Evolutionary conservation across 805 yeast species (phyloP).

Genomic region (Grigorovia yakushimaensis): DNA sequence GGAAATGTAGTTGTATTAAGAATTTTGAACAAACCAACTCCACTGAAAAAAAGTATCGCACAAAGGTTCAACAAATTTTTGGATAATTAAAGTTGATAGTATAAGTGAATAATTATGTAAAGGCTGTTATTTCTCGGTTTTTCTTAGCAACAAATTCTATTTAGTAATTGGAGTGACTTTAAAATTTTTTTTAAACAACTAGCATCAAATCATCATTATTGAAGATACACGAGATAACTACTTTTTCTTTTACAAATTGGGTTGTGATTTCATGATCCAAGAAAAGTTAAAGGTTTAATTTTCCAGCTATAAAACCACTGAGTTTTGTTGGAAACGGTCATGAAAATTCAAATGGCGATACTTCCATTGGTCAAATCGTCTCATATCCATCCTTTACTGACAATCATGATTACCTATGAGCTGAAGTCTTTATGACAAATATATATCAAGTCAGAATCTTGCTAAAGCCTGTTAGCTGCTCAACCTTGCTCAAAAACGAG

Average conservation of each 20-base stretch:
- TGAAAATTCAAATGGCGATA: conserved; percentile 51
- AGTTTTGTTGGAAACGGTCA: conserved; percentile 68
- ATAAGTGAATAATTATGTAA: no score
- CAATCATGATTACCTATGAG: conserved; percentile 80
- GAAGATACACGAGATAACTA: conserved; percentile 68
- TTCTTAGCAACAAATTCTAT: conserved; percentile 40
- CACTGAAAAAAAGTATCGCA: no score
- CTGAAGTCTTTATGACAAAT: conserved; percentile 78
- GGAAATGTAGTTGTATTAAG: no score
- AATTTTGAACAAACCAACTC: no score
- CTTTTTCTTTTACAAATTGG: conserved; percentile 85
- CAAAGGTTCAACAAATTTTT: no score
- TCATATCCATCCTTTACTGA: conserved; percentile 82
- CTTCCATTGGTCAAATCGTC: conserved; percentile 68
- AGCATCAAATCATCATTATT: conserved; percentile 61
- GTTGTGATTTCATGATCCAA: conserved; percentile 83
- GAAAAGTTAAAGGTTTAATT: conserved; percentile 57
- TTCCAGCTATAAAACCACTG: conserved; percentile 63
- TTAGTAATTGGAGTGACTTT: conserved; percentile 75
- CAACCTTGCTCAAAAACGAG: no score
- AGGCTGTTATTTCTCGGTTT: no score
- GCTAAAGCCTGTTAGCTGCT: no score
- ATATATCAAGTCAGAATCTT: no score
- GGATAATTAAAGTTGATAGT: no score
- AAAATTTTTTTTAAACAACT: conserved; percentile 74